Percentiles rank a stretch among this genome's conserved stretches.
These are phyloP conservation scores for Gleditsia sinensis DNA, from an alignment of 306 rosid species.

Conservation along the genomic window DNA sequence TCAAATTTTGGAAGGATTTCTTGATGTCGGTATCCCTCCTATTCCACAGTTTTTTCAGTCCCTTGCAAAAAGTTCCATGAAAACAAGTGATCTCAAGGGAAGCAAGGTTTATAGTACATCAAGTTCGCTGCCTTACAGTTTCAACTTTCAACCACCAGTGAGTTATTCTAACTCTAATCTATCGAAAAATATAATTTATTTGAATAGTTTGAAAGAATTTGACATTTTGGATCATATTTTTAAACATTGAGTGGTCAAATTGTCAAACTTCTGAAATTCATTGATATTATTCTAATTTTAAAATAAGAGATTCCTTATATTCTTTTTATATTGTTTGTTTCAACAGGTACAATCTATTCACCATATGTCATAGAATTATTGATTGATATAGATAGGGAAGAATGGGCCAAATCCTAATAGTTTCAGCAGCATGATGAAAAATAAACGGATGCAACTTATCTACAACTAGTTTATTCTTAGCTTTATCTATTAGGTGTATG, in stretches of 20 bases:
- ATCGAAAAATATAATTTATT: neutral
- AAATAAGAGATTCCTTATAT: too few relatives aligned
- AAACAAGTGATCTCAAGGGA: too few relatives aligned
- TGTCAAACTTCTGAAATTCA: too few relatives aligned
- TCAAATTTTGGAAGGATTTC: constrained; percentile 24
- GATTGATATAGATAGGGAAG: neutral
- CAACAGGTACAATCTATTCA: too few relatives aligned
- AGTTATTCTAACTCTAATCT: neutral
- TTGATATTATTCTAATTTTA: too few relatives aligned
- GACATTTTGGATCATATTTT: too few relatives aligned
- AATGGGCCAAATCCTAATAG: neutral
- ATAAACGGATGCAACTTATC: too few relatives aligned
- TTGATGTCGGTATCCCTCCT: constrained; percentile 4
- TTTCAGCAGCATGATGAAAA: neutral
- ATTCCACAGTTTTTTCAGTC: constrained; percentile 15
- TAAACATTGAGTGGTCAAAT: too few relatives aligned
- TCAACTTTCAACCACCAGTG: neutral
- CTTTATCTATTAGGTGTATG: neutral
- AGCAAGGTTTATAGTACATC: too few relatives aligned
- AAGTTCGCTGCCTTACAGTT: neutral
- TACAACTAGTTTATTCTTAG: neutral
- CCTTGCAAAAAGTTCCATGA: neutral
- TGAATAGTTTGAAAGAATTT: too few relatives aligned
- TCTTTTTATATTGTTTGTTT: too few relatives aligned
- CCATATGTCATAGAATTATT: too few relatives aligned